Percentiles rank a stretch among this genome's conserved stretches.
Conservation (phyloP, 106 monocot genomes). For the Amphibolis antarctica region DNA sequence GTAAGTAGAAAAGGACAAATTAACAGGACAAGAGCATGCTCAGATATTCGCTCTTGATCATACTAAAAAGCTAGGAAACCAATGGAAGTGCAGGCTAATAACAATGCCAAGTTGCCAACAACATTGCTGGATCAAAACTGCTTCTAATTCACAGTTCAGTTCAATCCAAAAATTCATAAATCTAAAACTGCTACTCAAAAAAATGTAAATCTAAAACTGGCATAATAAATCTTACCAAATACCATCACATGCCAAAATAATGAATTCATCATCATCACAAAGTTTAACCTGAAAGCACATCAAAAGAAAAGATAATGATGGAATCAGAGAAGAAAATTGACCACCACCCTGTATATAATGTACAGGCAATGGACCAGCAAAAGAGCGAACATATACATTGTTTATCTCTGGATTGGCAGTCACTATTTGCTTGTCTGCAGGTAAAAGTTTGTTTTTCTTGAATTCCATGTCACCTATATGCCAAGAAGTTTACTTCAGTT, state of each 20-base stretch:
- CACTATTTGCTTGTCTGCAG: constrained; percentile 86
- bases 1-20: too few relatives aligned
- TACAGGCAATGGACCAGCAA: neutral
- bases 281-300: constrained; percentile 55
- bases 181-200: too few relatives aligned
- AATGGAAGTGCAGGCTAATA: too few relatives aligned
- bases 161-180: too few relatives aligned
- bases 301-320: neutral
- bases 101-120: too few relatives aligned
- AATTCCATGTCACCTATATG: constrained; percentile 90
- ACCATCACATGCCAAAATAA: constrained; percentile 92
- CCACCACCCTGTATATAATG: neutral
- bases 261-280: constrained; percentile 86
- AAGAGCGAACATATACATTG: constrained; percentile 20
- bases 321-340: neutral
- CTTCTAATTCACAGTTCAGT: too few relatives aligned
- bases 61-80: too few relatives aligned
- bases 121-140: too few relatives aligned
- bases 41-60: too few relatives aligned
- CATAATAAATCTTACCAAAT: constrained; percentile 42
- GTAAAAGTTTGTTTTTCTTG: constrained; percentile 85
- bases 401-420: constrained; percentile 88
- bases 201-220: too few relatives aligned
- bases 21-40: too few relatives aligned
- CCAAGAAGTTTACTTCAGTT: constrained; percentile 3